Base-by-base conservation (phyloP, 2,329 filamentous ascomycete genomes). In the Tolypocladium ovalisporum region DNA sequence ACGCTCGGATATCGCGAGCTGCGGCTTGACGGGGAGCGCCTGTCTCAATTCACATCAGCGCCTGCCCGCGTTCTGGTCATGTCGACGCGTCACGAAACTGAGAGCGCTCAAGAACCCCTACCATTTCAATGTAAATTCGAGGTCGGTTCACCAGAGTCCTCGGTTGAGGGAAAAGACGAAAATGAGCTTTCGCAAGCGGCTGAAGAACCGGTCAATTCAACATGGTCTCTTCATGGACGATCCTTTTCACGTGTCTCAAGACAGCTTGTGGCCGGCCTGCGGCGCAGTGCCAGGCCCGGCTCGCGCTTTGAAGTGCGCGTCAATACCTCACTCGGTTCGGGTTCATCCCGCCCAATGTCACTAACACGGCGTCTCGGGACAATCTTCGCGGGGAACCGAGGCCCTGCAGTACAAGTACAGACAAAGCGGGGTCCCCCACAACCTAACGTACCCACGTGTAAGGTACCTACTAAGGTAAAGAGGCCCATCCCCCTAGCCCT, bases 1-100 rank as follows among this genome's bases (percentile, higher is more conserved):
- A 22, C 56, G 61, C 55, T 66, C 64, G 15, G 58, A 37, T 32
- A 61, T 40, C 17, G 62, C 65, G 29, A 66, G 58, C 27, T 57
- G 56, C n/a, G 63, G 64, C 42, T 62, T 65, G 54, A 57, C 52
- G 27, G 57, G 56, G 42, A 29, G 27, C 17, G 35, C 24, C 47
- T 51, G 47, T 5, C 17, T 19, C 17, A 17, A 2, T 19, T 13
- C 47, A 13, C 4, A 9, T 51, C 47, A 51, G 47, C 44, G 15
- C 17, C 19, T n/a, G 44, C 27, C 44, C 15, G 24, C 6, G 3
- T 32, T 17, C 19, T 32, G 24, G 15, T 17, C 6, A 49, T 32
- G 44, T 9, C 24, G 27, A n/a, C 19, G 44, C 24, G n/a, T 13
- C 8, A 4, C 15, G 44, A 19, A 22, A 17, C 3, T 19, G 5